Percentiles rank a stretch among this genome's conserved stretches.
phyloP scores from a whole-genome alignment of 352 stramenopile genomes.

The Aphanomyces astaci region DNA sequence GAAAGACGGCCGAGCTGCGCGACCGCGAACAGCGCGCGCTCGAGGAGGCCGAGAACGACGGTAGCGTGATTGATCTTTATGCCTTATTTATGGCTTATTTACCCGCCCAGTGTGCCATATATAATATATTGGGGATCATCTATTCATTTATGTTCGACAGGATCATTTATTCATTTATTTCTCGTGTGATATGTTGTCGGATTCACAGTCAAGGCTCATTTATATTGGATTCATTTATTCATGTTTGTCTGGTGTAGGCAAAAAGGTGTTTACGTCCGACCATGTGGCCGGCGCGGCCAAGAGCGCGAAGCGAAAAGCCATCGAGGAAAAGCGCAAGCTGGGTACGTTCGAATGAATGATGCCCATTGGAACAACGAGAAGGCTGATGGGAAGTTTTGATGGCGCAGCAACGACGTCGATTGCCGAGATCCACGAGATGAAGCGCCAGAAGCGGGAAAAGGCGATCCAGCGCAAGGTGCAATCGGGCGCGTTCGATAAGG shows the following conservation, averaged over 20 bases:
- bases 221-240: too few relatives aligned
- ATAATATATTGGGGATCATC: too few relatives aligned
- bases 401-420: slow-evolving; percentile 62
- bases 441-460: slow-evolving; percentile 72
- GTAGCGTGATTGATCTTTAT: slow-evolving; percentile 42
- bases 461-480: slow-evolving; percentile 33
- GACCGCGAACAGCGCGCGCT: slow-evolving; percentile 77
- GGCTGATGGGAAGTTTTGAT: not conserved
- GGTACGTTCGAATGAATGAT: slow-evolving; percentile 22
- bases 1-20: slow-evolving; percentile 71
- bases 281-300: slow-evolving; percentile 71
- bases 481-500: slow-evolving; percentile 60
- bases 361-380: not conserved
- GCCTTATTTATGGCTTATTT: too few relatives aligned
- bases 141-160: too few relatives aligned
- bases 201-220: too few relatives aligned
- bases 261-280: slow-evolving; percentile 73
- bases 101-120: too few relatives aligned
- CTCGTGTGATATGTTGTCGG: too few relatives aligned
- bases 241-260: too few relatives aligned
- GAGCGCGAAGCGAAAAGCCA: slow-evolving; percentile 68
- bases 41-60: slow-evolving; percentile 41
- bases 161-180: too few relatives aligned
- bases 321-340: slow-evolving; percentile 36
- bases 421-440: slow-evolving; percentile 62